These are phyloP conservation scores for Plasmodium falciparum DNA, from an alignment of 169 alveolate genomes.

Conservation along the genomic window DNA sequence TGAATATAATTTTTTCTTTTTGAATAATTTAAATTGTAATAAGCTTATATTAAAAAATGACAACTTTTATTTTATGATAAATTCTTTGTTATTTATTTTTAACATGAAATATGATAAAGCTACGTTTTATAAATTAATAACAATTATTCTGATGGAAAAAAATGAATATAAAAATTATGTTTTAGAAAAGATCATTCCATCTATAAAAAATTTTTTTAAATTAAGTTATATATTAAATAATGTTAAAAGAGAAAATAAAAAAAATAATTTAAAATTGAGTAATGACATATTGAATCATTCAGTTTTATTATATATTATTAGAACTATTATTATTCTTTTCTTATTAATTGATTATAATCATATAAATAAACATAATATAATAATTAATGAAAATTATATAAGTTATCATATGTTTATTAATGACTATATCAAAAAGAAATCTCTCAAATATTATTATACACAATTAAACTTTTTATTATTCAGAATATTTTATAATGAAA, in stretches of 20 bases:
- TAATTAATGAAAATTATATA: constrained; percentile 26
- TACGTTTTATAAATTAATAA: constrained; percentile 49
- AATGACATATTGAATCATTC: constrained; percentile 49
- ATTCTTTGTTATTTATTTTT: constrained; percentile 38
- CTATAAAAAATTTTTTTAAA: constrained; percentile 38
- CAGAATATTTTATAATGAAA: constrained; percentile 63
- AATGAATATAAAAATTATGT: constrained; percentile 49
- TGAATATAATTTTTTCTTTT: constrained; percentile 47
- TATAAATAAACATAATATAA: constrained; percentile 13
- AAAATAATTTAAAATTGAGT: constrained; percentile 35
- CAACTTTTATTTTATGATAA: constrained; percentile 41
- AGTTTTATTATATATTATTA: constrained; percentile 35
- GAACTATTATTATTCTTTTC: constrained; percentile 49
- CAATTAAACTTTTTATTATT: constrained; percentile 59
- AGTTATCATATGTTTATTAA: constrained; percentile 24
- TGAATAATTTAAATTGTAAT: constrained; percentile 43
- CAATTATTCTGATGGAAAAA: constrained; percentile 34
- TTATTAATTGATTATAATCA: constrained; percentile 54
- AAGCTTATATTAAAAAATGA: constrained; percentile 26
- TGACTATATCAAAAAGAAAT: constrained; percentile 50
- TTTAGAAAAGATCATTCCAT: constrained; percentile 41
- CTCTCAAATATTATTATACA: constrained; percentile 55
- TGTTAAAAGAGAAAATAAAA: constrained; percentile 43
- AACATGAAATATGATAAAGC: constrained; percentile 31
- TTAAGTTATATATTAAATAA: constrained; percentile 15